phyloP scores from a whole-genome alignment of 768 basidiomycete genomes.

The Lactifluus pinguis region DNA sequence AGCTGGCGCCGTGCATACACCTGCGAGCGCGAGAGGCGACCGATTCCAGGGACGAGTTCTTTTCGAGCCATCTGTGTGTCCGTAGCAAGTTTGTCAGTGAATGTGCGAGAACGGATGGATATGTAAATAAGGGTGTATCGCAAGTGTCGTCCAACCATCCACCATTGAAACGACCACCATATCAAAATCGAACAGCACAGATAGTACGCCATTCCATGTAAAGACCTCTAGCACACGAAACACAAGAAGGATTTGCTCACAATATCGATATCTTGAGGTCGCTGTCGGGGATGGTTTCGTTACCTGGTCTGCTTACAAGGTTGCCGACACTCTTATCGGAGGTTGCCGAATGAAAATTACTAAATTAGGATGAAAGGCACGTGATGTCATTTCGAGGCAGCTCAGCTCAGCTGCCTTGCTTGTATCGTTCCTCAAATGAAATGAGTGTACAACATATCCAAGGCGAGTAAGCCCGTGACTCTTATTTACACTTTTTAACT shows the following conservation, averaged over 20 bases:
- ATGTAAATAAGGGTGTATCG: conserved; percentile 28
- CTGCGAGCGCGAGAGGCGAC: conserved; percentile 75
- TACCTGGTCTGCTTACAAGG: conserved; percentile 12
- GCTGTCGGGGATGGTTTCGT: conserved; percentile 24
- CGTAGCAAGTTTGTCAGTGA: conserved; percentile 10
- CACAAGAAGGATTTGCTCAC: conserved; percentile 30
- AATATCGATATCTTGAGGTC: conserved; percentile 36
- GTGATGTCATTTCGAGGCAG: neutral
- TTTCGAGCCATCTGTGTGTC: conserved; percentile 70
- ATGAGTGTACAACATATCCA: conserved; percentile 12
- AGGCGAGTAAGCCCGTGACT: neutral
- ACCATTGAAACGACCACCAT: conserved; percentile 19
- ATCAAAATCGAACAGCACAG: conserved; percentile 2
- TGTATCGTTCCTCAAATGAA: no score
- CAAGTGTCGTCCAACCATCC: conserved; percentile 26
- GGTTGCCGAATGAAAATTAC: conserved; percentile 1
- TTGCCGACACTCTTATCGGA: conserved; percentile 6
- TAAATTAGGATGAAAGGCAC: neutral
- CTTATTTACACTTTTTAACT: neutral
- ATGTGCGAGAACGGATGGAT: neutral
- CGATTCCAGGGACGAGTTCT: conserved; percentile 74
- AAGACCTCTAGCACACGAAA: neutral
- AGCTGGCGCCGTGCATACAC: conserved; percentile 74
- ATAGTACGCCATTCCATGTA: neutral
- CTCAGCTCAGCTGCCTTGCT: no score